Evolutionary conservation across 1,284 basidiomycete species (phyloP).

Genomic region (Marasmius fiardii): DNA sequence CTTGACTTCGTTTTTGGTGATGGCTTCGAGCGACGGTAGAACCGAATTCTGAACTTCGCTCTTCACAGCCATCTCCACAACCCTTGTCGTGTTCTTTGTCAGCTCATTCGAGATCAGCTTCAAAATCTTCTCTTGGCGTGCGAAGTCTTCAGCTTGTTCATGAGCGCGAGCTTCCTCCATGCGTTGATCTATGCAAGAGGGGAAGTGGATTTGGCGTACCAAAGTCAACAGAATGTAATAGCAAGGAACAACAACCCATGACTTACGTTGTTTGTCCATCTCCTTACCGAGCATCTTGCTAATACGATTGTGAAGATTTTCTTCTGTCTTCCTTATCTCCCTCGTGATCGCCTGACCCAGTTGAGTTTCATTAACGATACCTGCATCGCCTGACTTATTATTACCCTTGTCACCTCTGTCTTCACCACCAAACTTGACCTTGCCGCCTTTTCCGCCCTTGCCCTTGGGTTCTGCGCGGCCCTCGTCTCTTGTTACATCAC

Average conservation of each 20-base stretch:
- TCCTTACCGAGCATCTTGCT: slow-evolving; percentile 76
- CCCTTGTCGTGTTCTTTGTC: slow-evolving; percentile 78
- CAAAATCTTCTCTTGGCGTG: slow-evolving; percentile 80
- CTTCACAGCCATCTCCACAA: slow-evolving; percentile 83
- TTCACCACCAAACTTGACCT: slow-evolving; percentile 62
- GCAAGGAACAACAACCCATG: slow-evolving; percentile 4
- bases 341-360: slow-evolving; percentile 56
- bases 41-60: slow-evolving; percentile 77
- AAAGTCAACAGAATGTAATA: slow-evolving; percentile 3
- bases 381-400: slow-evolving; percentile 38
- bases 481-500: slow-evolving; percentile 59
- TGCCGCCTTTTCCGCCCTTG: slow-evolving; percentile 47
- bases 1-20: slow-evolving; percentile 76
- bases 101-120: slow-evolving; percentile 82
- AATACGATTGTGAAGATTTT: slow-evolving; percentile 69
- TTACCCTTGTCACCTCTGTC: slow-evolving; percentile 38
- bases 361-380: slow-evolving; percentile 45
- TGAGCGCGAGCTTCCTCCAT: slow-evolving; percentile 73
- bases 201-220: not conserved
- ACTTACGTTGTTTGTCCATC: slow-evolving; percentile 80
- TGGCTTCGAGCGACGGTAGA: slow-evolving; percentile 72
- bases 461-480: slow-evolving; percentile 35
- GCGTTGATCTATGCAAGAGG: slow-evolving; percentile 57
- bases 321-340: slow-evolving; percentile 80
- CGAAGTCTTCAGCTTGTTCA: slow-evolving; percentile 74